Base-by-base conservation (phyloP, 1,284 basidiomycete species). In the Agroathelia rolfsii region DNA sequence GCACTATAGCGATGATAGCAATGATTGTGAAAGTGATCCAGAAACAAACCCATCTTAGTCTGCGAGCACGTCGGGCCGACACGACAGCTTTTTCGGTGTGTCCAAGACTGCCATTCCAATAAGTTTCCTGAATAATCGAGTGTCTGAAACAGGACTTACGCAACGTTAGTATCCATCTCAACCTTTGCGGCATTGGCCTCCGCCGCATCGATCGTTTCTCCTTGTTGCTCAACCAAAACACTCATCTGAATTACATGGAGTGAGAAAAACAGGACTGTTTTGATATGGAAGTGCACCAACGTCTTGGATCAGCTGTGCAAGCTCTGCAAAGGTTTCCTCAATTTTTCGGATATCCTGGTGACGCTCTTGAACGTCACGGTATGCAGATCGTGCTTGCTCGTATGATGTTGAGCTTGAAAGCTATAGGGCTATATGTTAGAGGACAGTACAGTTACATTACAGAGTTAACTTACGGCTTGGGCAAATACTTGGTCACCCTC, bases 341-440 rank as follows among this genome's bases (percentile, higher is more conserved):
- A 96, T 90, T 48, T 76, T 76, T 45, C 74, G 72, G 44, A 97
- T 76, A 41, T 96, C 92, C 48, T 83, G 74, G 49, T 95, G 89
- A 32, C 93, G 72, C 45, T 86, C 78, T 55, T 95, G 90, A 2
- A 94, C 90, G 58, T 95, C 93, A 32, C 78, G 72, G 53, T 86
- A 87, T 0, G 86, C 92, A 26, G 74, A 72, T 36, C 87, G 70
- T 6, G 88, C 83, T 44, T 89, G 83, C 28, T 79, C 83, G 53
- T 92, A 90, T 24, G 81, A 74, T 40, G 73, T 80, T n/a, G 86
- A 85, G 37, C 70, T 71, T 35, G 72, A 61, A 28, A 79, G 59
- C 76, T 79, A 37, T 22, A 20, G 5, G 24, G 21, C 24, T 13
- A 11, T 28, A 34, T 27, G 24, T 6, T 20, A 12, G 17, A 33